Conservation (phyloP, 2,329 filamentous ascomycete genomes). For the Beauveria medogensis region DNA sequence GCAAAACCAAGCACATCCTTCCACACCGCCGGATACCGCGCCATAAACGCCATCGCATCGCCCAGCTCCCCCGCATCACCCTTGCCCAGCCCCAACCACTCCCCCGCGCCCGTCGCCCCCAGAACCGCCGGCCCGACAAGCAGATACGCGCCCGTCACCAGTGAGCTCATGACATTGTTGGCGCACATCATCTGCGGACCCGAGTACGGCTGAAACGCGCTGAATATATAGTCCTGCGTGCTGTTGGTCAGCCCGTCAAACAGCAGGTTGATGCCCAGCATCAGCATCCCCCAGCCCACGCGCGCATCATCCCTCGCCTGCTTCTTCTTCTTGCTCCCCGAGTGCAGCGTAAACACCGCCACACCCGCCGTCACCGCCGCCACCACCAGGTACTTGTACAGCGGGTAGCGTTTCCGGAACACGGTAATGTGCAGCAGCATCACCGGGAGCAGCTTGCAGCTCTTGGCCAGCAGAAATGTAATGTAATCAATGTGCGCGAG, state of each 20-base stretch:
- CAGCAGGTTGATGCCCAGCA: conserved; percentile 82
- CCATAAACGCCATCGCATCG: conserved; percentile 74
- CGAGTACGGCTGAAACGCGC: conserved; percentile 67
- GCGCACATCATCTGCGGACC: conserved; percentile 99
- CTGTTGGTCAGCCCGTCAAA: conserved; percentile 96
- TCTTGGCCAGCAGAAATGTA: conserved; percentile 94
- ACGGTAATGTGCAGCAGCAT: conserved; percentile 94
- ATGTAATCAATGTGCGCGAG: conserved; percentile 95
- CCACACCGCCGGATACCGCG: conserved; percentile 70
- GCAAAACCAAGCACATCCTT: conserved; percentile 86
- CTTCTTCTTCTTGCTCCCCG: conserved; percentile 46
- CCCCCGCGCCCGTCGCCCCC: conserved; percentile 56
- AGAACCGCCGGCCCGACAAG: conserved; percentile 73
- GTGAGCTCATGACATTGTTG: conserved; percentile 80
- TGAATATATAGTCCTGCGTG: conserved; percentile 92
- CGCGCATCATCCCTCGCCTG: conserved; percentile 43
- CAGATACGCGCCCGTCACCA: conserved; percentile 62
- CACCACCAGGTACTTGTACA: conserved; percentile 96
- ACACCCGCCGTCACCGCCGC: conserved; percentile 85
- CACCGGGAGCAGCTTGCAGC: conserved; percentile 96
- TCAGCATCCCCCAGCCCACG: conserved; percentile 68
- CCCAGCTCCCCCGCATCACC: conserved; percentile 66
- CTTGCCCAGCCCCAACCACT: conserved; percentile 59
- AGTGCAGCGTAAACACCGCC: conserved; percentile 88
- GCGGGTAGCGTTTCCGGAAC: conserved; percentile 79